A percentile compares a stretch with the other conserved stretches of the same genome.
Conservation (phyloP, 495 filamentous ascomycete genomes). For the Hyaloscypha finlandica region DNA sequence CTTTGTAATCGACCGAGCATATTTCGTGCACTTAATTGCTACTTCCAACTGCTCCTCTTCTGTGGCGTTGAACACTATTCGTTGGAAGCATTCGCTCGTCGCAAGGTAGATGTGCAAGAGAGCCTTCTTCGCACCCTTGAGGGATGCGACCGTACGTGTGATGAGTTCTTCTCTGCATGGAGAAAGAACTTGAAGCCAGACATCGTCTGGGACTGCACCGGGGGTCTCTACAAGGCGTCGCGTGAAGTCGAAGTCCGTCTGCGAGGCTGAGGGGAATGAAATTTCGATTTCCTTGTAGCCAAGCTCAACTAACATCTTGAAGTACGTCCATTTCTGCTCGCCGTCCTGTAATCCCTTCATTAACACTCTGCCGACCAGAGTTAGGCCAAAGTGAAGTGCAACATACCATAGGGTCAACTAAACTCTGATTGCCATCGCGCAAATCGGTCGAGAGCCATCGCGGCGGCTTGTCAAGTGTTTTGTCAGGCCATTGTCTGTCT, state of each 20-base stretch:
- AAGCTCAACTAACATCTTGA: conserved; percentile 89
- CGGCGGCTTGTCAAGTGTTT: conserved; percentile 75
- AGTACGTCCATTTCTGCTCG: conserved; percentile 93
- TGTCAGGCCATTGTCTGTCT: conserved; percentile 89
- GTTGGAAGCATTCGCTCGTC: conserved; percentile 89
- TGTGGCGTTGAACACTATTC: conserved; percentile 84
- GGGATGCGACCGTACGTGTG: conserved; percentile 81
- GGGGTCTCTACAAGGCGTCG: conserved; percentile 84
- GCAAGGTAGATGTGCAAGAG: conserved; percentile 96
- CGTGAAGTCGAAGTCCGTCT: conserved; percentile 96
- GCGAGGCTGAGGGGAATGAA: conserved; percentile 90
- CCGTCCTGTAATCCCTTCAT: conserved; percentile 60
- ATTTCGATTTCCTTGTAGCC: conserved; percentile 99
- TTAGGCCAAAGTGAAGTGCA: neutral
- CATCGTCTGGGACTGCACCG: conserved; percentile 85
- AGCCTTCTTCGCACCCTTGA: conserved; percentile 92
- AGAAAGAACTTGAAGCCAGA: conserved; percentile 92
- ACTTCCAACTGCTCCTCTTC: conserved; percentile 80
- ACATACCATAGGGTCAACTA: conserved; percentile 85
- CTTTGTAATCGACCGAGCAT: conserved; percentile 89
- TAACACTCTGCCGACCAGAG: neutral
- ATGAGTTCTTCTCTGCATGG: conserved; percentile 95
- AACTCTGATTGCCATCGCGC: conserved; percentile 84
- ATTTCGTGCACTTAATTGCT: conserved; percentile 84
- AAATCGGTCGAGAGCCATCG: conserved; percentile 87